Evolutionary conservation across 371 early-diverging fungal genomes (phyloP), one percentile per base, ranked within the genome.

Genomic region (Mortierella sp.): DNA sequence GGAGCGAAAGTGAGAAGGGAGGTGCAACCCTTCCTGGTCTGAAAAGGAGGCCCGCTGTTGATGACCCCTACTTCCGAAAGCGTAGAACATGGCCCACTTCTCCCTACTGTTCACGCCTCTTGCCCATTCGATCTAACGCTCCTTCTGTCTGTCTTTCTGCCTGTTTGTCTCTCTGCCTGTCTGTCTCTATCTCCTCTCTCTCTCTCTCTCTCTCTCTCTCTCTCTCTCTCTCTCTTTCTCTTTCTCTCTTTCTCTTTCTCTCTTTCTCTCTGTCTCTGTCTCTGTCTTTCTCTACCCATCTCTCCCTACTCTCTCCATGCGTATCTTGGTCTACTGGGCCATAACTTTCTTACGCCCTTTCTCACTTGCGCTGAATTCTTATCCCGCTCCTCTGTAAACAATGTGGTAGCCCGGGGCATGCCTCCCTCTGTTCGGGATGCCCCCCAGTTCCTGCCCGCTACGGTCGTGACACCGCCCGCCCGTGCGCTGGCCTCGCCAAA

Each of bases 31-130:
- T 84, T 55, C 1, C 43, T 16, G 19, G 19, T 26, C 26, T 12
- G 26, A 30, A 73, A 29, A 7, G 37, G 37, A 66, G 18, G 25
- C 79, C 81, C 12, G 64, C 71, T 29, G 82, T 82, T 11, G 84
- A 62, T 75, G 75, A 82, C 16, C 70, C 45, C 55, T 83, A 83
- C 1, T 79, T 68, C 16, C 62, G 46, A 57, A 84, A 86, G 12
- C 77, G 14, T 3, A 85, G 85, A 25, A 85, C 48, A 4, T 64
- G 44, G 62, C 68, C 47, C 75, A 59, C 37, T 83, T 85, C 0
- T 64, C 50, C 5, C 69, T 60, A 28, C 46, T 67, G 47, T 83
- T 84, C 57, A 29, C 84, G 81, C n/a, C 83, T 29, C 21, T 79
- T 19, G 26, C 66, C 74, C 9, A 80, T 62, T 84, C 85, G 85